phyloP scores from a whole-genome alignment of 495 filamentous ascomycete genomes.

The Bombardia bombarda region DNA sequence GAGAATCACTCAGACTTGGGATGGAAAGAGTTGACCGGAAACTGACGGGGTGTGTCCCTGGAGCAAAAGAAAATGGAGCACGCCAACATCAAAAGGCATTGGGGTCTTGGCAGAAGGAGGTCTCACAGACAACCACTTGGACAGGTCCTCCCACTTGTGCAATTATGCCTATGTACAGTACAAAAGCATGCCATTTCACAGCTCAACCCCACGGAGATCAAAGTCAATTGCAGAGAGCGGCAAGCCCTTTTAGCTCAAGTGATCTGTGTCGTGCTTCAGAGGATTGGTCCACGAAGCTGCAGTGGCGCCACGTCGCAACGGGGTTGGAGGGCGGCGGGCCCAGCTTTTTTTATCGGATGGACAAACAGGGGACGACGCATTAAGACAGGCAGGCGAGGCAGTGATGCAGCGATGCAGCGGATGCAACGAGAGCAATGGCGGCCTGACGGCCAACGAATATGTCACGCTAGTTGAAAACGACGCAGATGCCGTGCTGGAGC shows the following conservation, averaged over 20 bases:
- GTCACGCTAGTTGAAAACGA: no score
- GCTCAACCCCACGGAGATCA: constrained; percentile 23
- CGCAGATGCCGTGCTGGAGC: constrained; percentile 10
- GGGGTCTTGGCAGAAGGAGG: constrained; percentile 16
- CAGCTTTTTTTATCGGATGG: not conserved
- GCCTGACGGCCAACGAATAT: constrained; percentile 10
- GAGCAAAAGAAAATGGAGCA: constrained; percentile 12
- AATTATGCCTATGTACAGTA: not conserved
- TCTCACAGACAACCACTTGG: not conserved
- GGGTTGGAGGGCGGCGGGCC: constrained; percentile 25
- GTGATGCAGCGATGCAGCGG: not conserved
- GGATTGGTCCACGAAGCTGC: constrained; percentile 30
- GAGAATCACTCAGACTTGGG: constrained; percentile 5
- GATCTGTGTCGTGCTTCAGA: constrained; percentile 17
- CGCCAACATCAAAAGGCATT: constrained; percentile 6
- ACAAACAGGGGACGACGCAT: constrained; percentile 5
- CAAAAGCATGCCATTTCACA: constrained; percentile 2
- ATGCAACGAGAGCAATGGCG: constrained; percentile 5
- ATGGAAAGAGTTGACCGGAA: constrained; percentile 5
- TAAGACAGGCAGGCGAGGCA: constrained; percentile 3
- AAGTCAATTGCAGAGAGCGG: constrained; percentile 21
- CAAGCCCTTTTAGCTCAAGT: constrained; percentile 33
- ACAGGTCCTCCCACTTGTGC: constrained; percentile 7
- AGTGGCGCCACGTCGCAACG: constrained; percentile 47
- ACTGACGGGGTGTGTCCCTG: constrained; percentile 12